Conservation (phyloP, 768 basidiomycete genomes). For the Hypholoma sublateritium region DNA sequence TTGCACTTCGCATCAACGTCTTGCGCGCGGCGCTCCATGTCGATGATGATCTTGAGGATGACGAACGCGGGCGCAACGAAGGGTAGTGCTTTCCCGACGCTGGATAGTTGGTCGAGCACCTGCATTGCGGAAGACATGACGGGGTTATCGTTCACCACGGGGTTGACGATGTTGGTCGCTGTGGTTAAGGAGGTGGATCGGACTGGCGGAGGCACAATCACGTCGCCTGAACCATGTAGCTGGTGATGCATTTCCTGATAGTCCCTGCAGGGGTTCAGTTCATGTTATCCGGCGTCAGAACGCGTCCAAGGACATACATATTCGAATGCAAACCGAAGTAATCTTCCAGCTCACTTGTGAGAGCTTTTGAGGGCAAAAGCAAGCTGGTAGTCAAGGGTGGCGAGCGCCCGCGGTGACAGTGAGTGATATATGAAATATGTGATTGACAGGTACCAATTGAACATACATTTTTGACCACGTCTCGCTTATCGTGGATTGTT, state of each 20-base stretch:
- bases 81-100: constrained; percentile 34
- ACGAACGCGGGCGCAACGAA: constrained; percentile 39
- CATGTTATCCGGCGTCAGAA: background rate
- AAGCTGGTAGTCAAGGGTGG: background rate
- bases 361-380: background rate
- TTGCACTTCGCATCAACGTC: constrained; percentile 40
- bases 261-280: background rate
- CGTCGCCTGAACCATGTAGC: constrained; percentile 3
- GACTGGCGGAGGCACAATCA: background rate
- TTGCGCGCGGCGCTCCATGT: constrained; percentile 33
- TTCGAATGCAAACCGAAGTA: background rate
- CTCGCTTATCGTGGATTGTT: too few relatives aligned
- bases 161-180: constrained; percentile 17
- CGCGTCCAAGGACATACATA: background rate
- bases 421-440: too few relatives aligned
- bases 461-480: too few relatives aligned
- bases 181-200: background rate
- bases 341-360: background rate
- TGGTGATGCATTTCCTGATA: constrained; percentile 1
- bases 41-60: constrained; percentile 39
- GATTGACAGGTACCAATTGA: too few relatives aligned
- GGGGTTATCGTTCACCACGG: constrained; percentile 18
- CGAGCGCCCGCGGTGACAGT: background rate
- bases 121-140: constrained; percentile 28
- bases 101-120: constrained; percentile 30